Conservation (phyloP, 208 protist genomes). For the Strigomonas galati region DNA sequence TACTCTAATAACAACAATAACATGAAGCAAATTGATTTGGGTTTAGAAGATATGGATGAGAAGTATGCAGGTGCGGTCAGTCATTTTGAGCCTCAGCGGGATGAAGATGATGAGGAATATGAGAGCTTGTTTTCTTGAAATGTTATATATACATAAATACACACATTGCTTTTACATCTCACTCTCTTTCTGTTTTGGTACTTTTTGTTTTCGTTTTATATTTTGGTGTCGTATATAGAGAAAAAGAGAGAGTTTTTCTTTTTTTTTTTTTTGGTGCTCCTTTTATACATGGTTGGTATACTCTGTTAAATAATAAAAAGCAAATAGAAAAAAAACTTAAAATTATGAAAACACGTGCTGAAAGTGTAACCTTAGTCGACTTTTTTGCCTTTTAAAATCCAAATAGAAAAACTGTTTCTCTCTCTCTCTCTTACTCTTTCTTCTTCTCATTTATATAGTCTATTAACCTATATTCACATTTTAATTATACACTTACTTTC, state of each 20-base stretch:
- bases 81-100: constrained; percentile 37
- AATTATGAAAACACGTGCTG: too few relatives aligned
- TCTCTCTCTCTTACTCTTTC: constrained; percentile 1
- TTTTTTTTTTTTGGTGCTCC: constrained; percentile 3
- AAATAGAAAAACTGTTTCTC: constrained; percentile 7
- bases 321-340: too few relatives aligned
- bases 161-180: too few relatives aligned
- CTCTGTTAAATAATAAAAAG: too few relatives aligned
- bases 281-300: too few relatives aligned
- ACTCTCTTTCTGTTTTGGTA: too few relatives aligned
- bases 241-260: constrained; percentile 2
- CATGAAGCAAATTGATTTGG: constrained; percentile 1
- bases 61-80: constrained; percentile 30
- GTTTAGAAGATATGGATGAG: constrained; percentile 29
- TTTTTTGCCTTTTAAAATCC: not conserved
- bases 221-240: too few relatives aligned
- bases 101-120: constrained; percentile 33
- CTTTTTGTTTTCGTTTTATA: too few relatives aligned
- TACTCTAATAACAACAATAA: too few relatives aligned
- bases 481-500: too few relatives aligned
- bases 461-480: not conserved
- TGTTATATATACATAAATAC: constrained; percentile 13
- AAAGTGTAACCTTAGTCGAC: too few relatives aligned
- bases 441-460: not conserved
- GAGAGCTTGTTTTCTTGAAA: constrained; percentile 18